Evolutionary conservation across 306 rosid species (phyloP), one percentile per base, ranked within the genome.

Genomic region (Prinsepia uniflora): DNA sequence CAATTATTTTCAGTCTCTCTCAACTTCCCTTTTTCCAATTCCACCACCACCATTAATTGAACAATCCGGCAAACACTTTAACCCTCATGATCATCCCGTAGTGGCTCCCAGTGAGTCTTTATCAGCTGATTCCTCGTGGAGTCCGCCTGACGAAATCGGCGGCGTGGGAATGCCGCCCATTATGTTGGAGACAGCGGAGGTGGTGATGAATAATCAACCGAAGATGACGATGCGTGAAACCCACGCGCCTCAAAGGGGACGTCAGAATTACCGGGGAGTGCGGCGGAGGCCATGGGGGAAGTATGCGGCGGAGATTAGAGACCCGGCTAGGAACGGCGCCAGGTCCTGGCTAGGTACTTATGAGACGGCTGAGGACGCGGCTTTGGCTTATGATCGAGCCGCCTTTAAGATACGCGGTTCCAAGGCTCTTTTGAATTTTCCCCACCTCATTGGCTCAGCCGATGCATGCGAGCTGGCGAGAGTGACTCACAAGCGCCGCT

Each of bases 341-440:
- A 83, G 89, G 30, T 72, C 78, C 2, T 87, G 92, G 92, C 89
- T 82, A 0, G 89, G 92, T 6, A 87, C 89, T 14, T 84, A 64
- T 10, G 80, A 78, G 18, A 73, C 82, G 2, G 80, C 81, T 6
- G 83, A 84, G 58, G 72, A 82, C 10, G 92, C 89, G 0, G 92
- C 84, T 41, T 47, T 84, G 45, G 89, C 87, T 75, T 87, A 76
- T 39, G 92, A 84, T 7, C 78, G 72, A 76, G 92, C 92, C 3
- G 89, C 89, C 22, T 87, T 84, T 40, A 41, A 82, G 22, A 76
- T 84, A 68, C 83, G 87, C 3, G 89, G 89, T 17, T 50, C 84
- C 5, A 84, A 87, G 9, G 92, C 89, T 8, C 82, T 81, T 77
- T 70, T 87, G 1, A 84, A 87, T 76, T 87, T 87, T 50, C 89